phyloP scores from a whole-genome alignment of 805 yeast species.

The Blastobotrys chiropterorum region DNA sequence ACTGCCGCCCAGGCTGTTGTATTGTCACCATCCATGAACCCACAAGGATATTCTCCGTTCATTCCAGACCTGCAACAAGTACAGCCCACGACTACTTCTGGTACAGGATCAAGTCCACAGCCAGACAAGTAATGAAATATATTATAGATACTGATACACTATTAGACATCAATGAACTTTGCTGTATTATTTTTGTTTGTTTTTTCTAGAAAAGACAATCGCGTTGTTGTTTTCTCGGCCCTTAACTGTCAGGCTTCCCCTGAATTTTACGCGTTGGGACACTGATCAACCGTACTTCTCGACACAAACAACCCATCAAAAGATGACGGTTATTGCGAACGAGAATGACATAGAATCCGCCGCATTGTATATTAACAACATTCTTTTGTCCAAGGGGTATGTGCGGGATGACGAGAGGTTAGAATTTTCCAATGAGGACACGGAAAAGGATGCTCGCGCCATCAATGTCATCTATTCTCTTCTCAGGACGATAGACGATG shows the following conservation, averaged over 20 bases:
- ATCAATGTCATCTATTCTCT: constrained; percentile 23
- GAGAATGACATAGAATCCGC: constrained; percentile 15
- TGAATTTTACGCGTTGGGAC: too few species aligned
- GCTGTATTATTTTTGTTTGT: too few species aligned
- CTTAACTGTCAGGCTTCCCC: neutral
- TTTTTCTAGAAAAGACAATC: too few species aligned
- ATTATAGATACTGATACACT: too few species aligned
- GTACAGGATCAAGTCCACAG: constrained; percentile 1
- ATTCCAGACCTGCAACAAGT: constrained; percentile 8
- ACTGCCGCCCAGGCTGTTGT: constrained; percentile 34
- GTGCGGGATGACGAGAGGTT: constrained; percentile 17
- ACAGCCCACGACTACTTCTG: neutral
- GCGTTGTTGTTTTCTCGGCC: neutral
- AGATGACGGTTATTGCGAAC: neutral
- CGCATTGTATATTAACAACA: constrained; percentile 19
- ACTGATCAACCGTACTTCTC: too few species aligned
- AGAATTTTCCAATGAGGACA: constrained; percentile 8
- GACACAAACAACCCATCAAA: neutral
- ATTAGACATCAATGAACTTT: too few species aligned
- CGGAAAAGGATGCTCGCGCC: constrained; percentile 17
- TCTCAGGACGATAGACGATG: constrained; percentile 18
- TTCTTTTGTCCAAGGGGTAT: constrained; percentile 21
- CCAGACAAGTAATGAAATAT: neutral
- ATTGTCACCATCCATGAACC: constrained; percentile 13
- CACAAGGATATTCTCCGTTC: constrained; percentile 13